Percentiles rank a stretch among this genome's conserved stretches.
phyloP scores from a whole-genome alignment of 495 filamentous ascomycete species.

The Penicillium desertorum region DNA sequence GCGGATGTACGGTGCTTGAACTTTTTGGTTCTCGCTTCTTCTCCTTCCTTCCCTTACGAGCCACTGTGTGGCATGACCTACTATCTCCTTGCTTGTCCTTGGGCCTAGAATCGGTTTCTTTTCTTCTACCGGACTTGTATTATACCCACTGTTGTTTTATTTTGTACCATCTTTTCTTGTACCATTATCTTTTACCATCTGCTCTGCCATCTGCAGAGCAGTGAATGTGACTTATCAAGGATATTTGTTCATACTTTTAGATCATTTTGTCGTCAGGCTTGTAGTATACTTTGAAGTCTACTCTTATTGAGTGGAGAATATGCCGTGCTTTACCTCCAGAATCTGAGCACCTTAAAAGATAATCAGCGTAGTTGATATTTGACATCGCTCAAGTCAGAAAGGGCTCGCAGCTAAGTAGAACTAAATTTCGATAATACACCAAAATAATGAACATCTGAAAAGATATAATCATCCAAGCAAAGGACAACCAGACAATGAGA shows the following conservation, averaged over 20 bases:
- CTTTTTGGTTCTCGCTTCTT: neutral
- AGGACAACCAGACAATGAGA: neutral
- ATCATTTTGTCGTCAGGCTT: neutral
- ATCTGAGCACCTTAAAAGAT: no score
- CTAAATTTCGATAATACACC: neutral
- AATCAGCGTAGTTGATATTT: no score
- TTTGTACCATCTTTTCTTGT: slow-evolving; percentile 14
- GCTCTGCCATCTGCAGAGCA: slow-evolving; percentile 2
- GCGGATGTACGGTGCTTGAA: slow-evolving; percentile 29
- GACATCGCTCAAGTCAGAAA: no score
- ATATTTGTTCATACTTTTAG: neutral
- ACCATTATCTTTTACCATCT: slow-evolving; percentile 5
- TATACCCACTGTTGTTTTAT: slow-evolving; percentile 20
- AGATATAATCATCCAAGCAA: no score
- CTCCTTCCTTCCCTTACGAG: neutral
- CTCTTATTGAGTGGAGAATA: no score
- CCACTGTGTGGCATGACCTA: slow-evolving; percentile 12
- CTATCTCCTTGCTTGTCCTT: slow-evolving; percentile 7
- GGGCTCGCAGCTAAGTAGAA: neutral
- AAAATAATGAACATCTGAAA: no score
- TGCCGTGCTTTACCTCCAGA: no score
- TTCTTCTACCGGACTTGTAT: neutral
- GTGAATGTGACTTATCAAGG: neutral
- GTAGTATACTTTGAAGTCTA: neutral
- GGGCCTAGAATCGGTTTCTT: neutral